Conservation (phyloP, 257 asterid genomes). For the Lavandula angustifolia region DNA sequence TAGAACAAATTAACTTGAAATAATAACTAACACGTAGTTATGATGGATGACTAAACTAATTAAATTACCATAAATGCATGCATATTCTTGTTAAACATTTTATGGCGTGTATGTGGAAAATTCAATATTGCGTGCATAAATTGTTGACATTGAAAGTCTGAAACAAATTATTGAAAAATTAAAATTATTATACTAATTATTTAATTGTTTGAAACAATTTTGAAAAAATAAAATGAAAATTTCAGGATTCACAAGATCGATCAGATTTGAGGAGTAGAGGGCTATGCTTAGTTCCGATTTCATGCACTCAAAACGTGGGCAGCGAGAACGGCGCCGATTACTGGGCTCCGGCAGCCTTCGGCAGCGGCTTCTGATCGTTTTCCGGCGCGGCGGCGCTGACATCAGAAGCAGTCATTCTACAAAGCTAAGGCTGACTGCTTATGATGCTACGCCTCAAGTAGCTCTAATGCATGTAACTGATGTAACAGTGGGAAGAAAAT, state of each 20-base stretch:
- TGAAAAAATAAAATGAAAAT: not conserved
- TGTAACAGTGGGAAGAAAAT: conserved; percentile 24
- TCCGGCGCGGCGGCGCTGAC: conserved; percentile 27
- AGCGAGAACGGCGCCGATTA: conserved; percentile 59
- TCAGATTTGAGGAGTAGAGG: conserved; percentile 75
- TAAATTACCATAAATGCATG: too few relatives aligned
- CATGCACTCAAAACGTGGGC: conserved; percentile 70
- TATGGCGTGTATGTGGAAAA: too few relatives aligned
- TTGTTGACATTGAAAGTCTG: too few relatives aligned
- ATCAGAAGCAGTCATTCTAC: conserved; percentile 52
- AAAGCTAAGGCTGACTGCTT: conserved; percentile 41
- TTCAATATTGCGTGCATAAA: too few relatives aligned
- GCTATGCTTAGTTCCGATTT: conserved; percentile 76
- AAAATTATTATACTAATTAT: too few relatives aligned
- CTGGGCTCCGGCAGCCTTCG: conserved; percentile 54
- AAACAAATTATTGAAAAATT: too few relatives aligned
- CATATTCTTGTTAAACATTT: too few relatives aligned
- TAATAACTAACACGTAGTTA: too few relatives aligned
- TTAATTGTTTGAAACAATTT: not conserved
- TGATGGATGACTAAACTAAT: too few relatives aligned
- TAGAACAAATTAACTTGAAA: too few relatives aligned
- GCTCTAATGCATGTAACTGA: conserved; percentile 23
- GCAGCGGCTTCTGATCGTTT: conserved; percentile 43
- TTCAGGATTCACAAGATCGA: conserved; percentile 44
- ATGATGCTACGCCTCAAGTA: conserved; percentile 43